Evolutionary conservation across 768 basidiomycete species (phyloP), one percentile per base, ranked within the genome.

Genomic region (Hysterangium stoloniferum): DNA sequence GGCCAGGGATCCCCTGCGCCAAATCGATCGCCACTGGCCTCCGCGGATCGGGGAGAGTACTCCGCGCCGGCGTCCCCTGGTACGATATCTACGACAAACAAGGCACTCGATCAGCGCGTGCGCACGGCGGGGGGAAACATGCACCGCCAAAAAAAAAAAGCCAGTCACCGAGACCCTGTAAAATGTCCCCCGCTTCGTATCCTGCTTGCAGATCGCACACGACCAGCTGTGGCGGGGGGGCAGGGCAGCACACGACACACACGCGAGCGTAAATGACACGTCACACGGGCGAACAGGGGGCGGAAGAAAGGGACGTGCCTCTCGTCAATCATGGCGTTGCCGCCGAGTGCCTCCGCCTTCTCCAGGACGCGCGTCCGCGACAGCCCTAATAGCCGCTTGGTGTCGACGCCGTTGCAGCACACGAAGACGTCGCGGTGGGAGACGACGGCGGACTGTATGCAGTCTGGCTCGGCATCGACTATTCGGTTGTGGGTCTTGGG

Each of bases 291-390:
- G 22, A 17, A 48, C 9, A 5, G 17, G 4, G 15, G 12, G 32
- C 13, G 17, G 20, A 2, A 17, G 24, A 34, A 53, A 52, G 44
- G 36, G 46, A 53, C 66, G 52, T 32, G 70, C 67, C 63, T 59
- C 42, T 68, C 67, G 42, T 68, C 67, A 22, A 68, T 55, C 4
- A 68, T 57, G 31, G 67, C 62, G 44, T 69, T 70, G 6, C 66
- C 69, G 4, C 67, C 67, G 59, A 68, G 64, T 33, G 54, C 56
- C 45, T 57, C 62, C 15, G 66, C 68, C n/a, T 58, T 28, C 37
- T 61, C 61, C 51, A 65, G 67, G 4, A 68, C 47, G 11, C 60
- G 58, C 49, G 62, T 63, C 37, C 67, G 65, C 24, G 69, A 60
- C 31, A 69, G 45, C 41, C 61, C 43, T n/a, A 68, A 61, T 11